A percentile compares a stretch with the other conserved stretches of the same genome.
These are phyloP conservation scores for Nicotiana obtusifolia DNA, from an alignment of 257 asterid genomes.

Conservation along the genomic window DNA sequence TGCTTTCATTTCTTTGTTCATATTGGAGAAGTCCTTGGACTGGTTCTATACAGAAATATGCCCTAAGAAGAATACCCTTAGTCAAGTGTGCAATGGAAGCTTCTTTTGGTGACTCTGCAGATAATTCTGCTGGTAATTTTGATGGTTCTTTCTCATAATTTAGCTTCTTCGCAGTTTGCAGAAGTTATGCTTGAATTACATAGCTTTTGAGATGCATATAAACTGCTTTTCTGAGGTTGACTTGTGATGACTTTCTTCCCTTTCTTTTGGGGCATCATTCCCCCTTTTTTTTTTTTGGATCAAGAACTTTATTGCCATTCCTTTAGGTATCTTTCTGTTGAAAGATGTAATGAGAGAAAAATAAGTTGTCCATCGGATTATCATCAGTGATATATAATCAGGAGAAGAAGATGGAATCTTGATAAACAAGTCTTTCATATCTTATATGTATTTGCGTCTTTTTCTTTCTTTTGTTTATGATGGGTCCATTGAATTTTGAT, in stretches of 20 bases:
- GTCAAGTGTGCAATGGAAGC: conserved; percentile 82
- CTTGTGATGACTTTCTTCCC: background rate
- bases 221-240: background rate
- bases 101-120: conserved; percentile 58
- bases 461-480: background rate
- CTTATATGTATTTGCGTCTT: background rate
- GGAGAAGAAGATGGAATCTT: background rate
- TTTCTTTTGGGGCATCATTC: background rate
- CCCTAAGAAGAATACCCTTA: conserved; percentile 21
- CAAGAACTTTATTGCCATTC: background rate
- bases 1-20: conserved; percentile 10
- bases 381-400: background rate
- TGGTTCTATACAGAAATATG: conserved; percentile 30
- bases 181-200: background rate
- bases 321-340: background rate
- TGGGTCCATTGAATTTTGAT: background rate
- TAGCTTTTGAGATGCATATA: background rate
- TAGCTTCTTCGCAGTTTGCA: background rate
- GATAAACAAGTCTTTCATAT: background rate
- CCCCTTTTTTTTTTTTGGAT: background rate
- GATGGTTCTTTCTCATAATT: background rate
- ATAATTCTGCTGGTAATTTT: conserved; percentile 55
- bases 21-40: conserved; percentile 36
- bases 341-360: background rate
- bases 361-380: background rate